Percentiles rank a stretch among this genome's conserved stretches.
Evolutionary conservation across 2,329 filamentous ascomycete species (phyloP).

Genomic region (Aureobasidium vineae): DNA sequence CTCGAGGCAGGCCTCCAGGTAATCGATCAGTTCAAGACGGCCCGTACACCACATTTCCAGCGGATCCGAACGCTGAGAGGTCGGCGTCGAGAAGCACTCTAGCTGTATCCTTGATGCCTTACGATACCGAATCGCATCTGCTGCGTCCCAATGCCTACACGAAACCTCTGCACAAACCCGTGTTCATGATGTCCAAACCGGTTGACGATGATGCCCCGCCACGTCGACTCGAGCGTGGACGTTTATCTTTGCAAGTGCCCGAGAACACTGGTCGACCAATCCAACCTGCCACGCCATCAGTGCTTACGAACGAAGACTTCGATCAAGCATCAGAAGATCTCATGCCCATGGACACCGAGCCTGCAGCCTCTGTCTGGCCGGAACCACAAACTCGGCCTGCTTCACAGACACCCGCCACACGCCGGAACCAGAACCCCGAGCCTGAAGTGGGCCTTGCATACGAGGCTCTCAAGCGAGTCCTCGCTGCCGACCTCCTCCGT

Average conservation of each 20-base stretch:
- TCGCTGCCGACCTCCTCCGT: constrained; percentile 50
- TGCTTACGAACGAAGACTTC: constrained; percentile 54
- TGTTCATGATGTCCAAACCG: constrained; percentile 14
- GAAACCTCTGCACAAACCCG: constrained; percentile 30
- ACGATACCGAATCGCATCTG: constrained; percentile 32
- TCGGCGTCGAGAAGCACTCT: constrained; percentile 17
- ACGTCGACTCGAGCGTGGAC: constrained; percentile 20
- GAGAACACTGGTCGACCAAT: constrained; percentile 60
- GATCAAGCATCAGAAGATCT: constrained; percentile 30
- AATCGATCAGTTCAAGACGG: constrained; percentile 65
- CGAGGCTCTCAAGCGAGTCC: constrained; percentile 47
- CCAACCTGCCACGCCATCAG: constrained; percentile 59
- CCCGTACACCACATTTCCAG: constrained; percentile 68
- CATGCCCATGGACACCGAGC: constrained; percentile 28
- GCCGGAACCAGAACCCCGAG: not conserved
- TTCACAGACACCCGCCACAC: constrained; percentile 11
- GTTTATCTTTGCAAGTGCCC: constrained; percentile 56
- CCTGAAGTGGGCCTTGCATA: constrained; percentile 36
- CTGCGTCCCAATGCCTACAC: constrained; percentile 38
- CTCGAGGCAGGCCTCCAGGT: constrained; percentile 75
- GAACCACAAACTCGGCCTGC: not conserved
- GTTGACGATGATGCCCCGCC: constrained; percentile 3
- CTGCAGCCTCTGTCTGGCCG: not conserved
- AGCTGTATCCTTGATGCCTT: constrained; percentile 18
- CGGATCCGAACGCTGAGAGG: constrained; percentile 49